Evolutionary conservation across 2,329 filamentous ascomycete species (phyloP).

Genomic region (Botrytis cinerea): DNA sequence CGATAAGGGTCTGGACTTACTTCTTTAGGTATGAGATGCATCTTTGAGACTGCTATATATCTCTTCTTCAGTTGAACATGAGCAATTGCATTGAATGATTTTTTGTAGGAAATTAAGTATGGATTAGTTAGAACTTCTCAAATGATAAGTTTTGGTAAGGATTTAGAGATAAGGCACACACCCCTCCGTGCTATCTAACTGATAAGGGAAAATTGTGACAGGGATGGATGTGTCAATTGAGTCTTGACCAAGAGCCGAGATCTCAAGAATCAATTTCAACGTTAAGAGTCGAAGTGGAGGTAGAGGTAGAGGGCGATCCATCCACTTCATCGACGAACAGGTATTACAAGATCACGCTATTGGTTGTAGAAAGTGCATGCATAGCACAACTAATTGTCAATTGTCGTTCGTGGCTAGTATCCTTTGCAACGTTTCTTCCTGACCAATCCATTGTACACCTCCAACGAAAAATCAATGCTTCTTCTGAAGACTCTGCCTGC

Average conservation of each 20-base stretch:
- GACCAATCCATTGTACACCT: not conserved
- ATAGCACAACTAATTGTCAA: not conserved
- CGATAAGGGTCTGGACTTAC: constrained; percentile 53
- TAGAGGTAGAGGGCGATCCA: not conserved
- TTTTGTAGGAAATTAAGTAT: not conserved
- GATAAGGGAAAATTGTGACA: constrained; percentile 13
- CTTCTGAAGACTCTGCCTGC: not conserved
- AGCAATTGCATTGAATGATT: constrained; percentile 9
- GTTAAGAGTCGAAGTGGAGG: not conserved
- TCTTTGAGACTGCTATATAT: constrained; percentile 33
- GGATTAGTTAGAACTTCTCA: not conserved
- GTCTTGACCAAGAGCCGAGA: not conserved
- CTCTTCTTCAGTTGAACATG: not conserved
- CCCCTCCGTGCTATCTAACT: not conserved
- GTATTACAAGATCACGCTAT: not conserved
- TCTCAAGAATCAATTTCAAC: not conserved
- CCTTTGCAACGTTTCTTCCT: not conserved
- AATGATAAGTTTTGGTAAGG: not conserved
- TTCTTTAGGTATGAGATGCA: constrained; percentile 54
- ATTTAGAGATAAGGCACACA: constrained; percentile 1
- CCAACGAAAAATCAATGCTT: not conserved
- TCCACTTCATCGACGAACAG: not conserved
- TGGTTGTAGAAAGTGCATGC: not conserved
- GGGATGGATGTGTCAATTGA: constrained; percentile 12
- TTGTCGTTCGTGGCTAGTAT: not conserved